These are phyloP conservation scores for Vigna mungo DNA, from an alignment of 306 rosid genomes.

Conservation along the genomic window DNA sequence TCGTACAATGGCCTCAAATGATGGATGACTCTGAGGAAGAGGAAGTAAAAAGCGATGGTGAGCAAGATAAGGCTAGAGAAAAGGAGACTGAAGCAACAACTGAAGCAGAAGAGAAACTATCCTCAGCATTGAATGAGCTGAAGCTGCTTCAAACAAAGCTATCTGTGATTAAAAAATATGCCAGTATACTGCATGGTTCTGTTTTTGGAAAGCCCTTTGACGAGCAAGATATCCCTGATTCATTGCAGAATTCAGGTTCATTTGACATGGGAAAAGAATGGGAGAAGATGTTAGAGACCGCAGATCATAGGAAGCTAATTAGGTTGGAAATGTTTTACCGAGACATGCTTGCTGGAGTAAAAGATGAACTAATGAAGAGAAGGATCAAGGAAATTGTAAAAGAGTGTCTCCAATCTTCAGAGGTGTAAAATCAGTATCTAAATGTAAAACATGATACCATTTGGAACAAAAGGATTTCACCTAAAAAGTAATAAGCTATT, in stretches of 20 bases:
- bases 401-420: constrained; percentile 68
- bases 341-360: constrained; percentile 69
- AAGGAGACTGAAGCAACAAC: constrained; percentile 46
- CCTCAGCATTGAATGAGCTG: constrained; percentile 64
- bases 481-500: constrained; percentile 18
- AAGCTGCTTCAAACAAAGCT: constrained; percentile 71
- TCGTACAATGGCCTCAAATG: constrained; percentile 71
- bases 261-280: constrained; percentile 81
- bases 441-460: constrained; percentile 12
- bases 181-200: constrained; percentile 78
- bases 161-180: constrained; percentile 69
- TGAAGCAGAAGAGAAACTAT: constrained; percentile 58
- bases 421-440: constrained; percentile 8
- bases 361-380: constrained; percentile 80
- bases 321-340: constrained; percentile 78
- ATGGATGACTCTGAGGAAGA: constrained; percentile 63
- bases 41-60: constrained; percentile 43
- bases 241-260: constrained; percentile 59
- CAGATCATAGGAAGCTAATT: constrained; percentile 63
- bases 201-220: constrained; percentile 81
- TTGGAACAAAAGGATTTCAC: constrained; percentile 1
- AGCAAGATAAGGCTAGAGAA: constrained; percentile 52
- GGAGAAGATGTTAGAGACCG: constrained; percentile 81
- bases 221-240: constrained; percentile 72
- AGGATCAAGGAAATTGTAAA: constrained; percentile 74